Evolutionary conservation across 78 protist species (phyloP), one percentile per base, ranked within the genome.

Genomic region (Dictyostelium intermedium): DNA sequence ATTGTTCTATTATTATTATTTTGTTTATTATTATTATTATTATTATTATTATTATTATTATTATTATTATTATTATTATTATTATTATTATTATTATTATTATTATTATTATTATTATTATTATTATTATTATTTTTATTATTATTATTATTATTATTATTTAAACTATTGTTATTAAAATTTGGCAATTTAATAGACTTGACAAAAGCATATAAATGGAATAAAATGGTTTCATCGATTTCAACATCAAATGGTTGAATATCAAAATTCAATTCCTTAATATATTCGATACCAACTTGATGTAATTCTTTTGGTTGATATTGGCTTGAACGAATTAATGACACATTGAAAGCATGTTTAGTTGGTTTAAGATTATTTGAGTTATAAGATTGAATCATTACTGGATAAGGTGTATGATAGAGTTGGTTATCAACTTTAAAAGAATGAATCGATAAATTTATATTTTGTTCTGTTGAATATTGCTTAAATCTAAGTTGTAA

Each of bases 401-500:
- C 94, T 47, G 94, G 94, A 50, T 80, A 89, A 1, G 47, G 35
- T 23, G 94, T 81, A n/a, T 74, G 41, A 27, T 89, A 80, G 1
- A 89, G 53, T 80, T 89, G 94, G 81, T 89, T 89, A 45, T 89
- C 94, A 20, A 89, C 87, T 27, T 89, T 89, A 16, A 89, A 39
- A 2, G 43, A 30, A n/a, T 70, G 66, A 50, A 89, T 80, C 9
- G 94, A 89, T 16, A 89, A 35, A 20, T 89, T 63, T 20, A 89
- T 45, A 81, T 60, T 50, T 66, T 89, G 94, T 61, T 89, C 94
- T 30, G 69, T 39, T 13, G 50, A 34, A 9, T 37, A 16, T 53
- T 80, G 41, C 7, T 63, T 70, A 50, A 89, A 89, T 16, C 53
- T 20, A 30, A 89, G 16, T 43, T 63, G 53, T 16, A 89, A 63